These are phyloP conservation scores for Sporothrix brunneoviolacea DNA, from an alignment of 2,329 filamentous ascomycete genomes.

Conservation along the genomic window DNA sequence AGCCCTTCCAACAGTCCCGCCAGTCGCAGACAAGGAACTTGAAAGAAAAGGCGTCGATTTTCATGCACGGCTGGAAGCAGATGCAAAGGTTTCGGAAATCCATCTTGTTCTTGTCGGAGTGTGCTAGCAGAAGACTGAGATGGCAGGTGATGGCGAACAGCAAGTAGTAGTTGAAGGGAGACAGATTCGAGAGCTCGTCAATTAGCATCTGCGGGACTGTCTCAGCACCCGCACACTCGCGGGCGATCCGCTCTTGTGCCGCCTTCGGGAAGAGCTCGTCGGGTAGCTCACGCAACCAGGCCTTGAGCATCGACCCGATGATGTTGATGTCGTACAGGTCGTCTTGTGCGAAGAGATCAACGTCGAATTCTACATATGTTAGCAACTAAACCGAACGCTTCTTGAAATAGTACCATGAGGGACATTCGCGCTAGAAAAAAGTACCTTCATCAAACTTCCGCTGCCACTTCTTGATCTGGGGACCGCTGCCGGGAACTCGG, in stretches of 20 bases:
- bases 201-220: constrained; percentile 78
- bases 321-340: constrained; percentile 96
- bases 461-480: constrained; percentile 90
- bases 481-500: constrained; percentile 81
- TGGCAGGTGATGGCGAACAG: constrained; percentile 97
- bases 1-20: constrained; percentile 96
- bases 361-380: constrained; percentile 61
- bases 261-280: constrained; percentile 87
- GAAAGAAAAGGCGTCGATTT: constrained; percentile 92
- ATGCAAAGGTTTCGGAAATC: constrained; percentile 93
- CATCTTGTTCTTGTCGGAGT: constrained; percentile 97
- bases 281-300: constrained; percentile 90
- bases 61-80: constrained; percentile 95
- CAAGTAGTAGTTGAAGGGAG: constrained; percentile 95
- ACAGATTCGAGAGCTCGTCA: constrained; percentile 83
- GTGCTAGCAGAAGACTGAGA: constrained; percentile 81
- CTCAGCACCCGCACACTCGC: constrained; percentile 71
- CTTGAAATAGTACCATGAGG: too few species aligned
- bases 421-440: too few species aligned
- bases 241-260: constrained; percentile 71
- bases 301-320: constrained; percentile 91
- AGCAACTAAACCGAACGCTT: background rate
- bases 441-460: constrained; percentile 81
- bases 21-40: constrained; percentile 92
- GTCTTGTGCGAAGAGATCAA: constrained; percentile 80